Evolutionary conservation across 257 asterid species (phyloP).

Genomic region (Capsicum rhomboideum): DNA sequence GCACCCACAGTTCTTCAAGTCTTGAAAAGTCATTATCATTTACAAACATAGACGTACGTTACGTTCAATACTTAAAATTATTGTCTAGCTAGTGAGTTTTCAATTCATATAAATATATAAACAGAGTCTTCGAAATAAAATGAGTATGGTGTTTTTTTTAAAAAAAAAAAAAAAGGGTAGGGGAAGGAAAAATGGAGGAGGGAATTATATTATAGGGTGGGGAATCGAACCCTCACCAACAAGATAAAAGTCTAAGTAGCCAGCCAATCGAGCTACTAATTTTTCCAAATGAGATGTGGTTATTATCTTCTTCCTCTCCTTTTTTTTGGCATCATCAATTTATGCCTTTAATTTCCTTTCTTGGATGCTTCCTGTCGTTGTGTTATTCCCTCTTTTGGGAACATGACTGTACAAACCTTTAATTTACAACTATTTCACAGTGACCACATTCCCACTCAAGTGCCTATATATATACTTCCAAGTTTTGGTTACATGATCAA

Average conservation of each 20-base stretch:
- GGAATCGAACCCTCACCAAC: too few relatives aligned
- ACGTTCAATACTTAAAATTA: neutral
- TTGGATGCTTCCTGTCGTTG: neutral
- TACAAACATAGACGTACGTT: neutral
- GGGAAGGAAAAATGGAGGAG: too few relatives aligned
- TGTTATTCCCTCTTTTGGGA: neutral
- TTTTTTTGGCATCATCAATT: neutral
- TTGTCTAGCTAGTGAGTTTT: neutral
- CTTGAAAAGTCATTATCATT: slow-evolving; percentile 3
- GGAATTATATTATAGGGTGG: too few relatives aligned
- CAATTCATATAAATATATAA: neutral
- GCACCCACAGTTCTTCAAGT: neutral
- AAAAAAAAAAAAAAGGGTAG: too few relatives aligned
- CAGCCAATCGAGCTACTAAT: too few relatives aligned
- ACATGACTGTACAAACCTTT: neutral
- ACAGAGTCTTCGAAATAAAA: neutral
- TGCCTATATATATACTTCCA: neutral
- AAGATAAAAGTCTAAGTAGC: too few relatives aligned
- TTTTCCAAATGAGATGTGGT: neutral
- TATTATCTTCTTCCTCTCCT: neutral
- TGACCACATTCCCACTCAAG: neutral
- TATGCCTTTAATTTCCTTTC: neutral
- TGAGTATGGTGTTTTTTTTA: too few relatives aligned
- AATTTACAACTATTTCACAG: neutral
- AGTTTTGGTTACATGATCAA: neutral